Conservation (phyloP, 768 basidiomycete species). For the Suillus paluster region DNA sequence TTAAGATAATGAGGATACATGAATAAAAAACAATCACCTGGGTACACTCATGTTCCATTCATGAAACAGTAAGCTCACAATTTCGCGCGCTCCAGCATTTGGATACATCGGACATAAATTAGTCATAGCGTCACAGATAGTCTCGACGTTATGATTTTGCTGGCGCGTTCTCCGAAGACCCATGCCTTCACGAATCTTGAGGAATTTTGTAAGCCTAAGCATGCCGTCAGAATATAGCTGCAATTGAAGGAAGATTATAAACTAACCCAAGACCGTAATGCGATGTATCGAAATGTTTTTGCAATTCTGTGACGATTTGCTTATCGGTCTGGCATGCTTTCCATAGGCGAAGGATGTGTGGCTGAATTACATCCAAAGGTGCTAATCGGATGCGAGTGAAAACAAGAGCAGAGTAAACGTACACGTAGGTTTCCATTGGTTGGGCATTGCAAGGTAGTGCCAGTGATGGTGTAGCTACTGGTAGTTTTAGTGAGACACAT, state of each 20-base stretch:
- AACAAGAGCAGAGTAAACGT: neutral
- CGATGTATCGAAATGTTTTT: conserved; percentile 25
- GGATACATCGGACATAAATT: conserved; percentile 29
- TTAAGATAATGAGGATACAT: neutral
- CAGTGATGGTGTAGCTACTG: neutral
- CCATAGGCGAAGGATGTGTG: conserved; percentile 24
- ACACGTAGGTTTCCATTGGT: conserved; percentile 11
- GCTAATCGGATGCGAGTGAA: conserved; percentile 8
- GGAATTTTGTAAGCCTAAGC: neutral
- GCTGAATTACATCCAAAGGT: conserved; percentile 13
- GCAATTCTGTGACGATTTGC: conserved; percentile 26
- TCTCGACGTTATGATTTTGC: conserved; percentile 28
- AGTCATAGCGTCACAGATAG: conserved; percentile 21
- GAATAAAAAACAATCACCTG: conserved; percentile 14
- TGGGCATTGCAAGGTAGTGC: conserved; percentile 1
- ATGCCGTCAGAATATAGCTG: neutral
- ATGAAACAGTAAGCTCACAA: conserved; percentile 20
- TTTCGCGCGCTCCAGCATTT: conserved; percentile 30
- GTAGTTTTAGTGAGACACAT: neutral
- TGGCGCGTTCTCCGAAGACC: conserved; percentile 22
- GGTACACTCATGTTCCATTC: conserved; percentile 23
- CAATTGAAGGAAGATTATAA: neutral
- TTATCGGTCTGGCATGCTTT: conserved; percentile 29
- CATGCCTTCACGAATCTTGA: conserved; percentile 15
- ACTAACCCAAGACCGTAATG: conserved; percentile 26